Conservation (phyloP, 768 basidiomycete species). For the Rhizopogon vulgaris region DNA sequence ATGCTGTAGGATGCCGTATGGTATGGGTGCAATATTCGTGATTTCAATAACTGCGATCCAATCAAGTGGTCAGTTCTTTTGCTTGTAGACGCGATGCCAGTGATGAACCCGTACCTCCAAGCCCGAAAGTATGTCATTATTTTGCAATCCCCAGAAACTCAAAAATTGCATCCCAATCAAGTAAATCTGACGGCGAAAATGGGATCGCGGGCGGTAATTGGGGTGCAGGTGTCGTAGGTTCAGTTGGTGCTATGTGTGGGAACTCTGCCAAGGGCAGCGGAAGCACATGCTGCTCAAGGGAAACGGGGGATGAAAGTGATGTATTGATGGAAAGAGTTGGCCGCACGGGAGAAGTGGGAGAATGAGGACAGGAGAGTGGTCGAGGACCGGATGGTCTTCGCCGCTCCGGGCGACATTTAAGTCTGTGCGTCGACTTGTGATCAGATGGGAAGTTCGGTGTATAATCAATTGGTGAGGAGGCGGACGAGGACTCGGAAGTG, state of each 20-base stretch:
- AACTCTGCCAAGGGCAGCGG: conserved; percentile 6
- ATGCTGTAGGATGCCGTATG: not conserved
- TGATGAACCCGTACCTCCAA: not conserved
- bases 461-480: conserved; percentile 5
- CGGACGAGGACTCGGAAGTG: conserved; percentile 7
- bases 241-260: not conserved
- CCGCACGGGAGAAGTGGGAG: conserved; percentile 3
- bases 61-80: not conserved
- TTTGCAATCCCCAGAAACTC: conserved; percentile 16
- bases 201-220: conserved; percentile 1
- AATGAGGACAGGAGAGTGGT: conserved; percentile 8
- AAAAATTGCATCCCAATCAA: conserved; percentile 28
- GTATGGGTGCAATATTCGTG: not conserved
- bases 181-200: conserved; percentile 12
- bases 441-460: conserved; percentile 3
- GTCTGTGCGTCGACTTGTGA: not conserved
- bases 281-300: not conserved
- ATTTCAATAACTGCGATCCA: not conserved
- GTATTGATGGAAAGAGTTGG: conserved; percentile 15
- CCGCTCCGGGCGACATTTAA: conserved; percentile 6
- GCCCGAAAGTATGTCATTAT: not conserved
- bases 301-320: not conserved
- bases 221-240: conserved; percentile 1
- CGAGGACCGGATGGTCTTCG: conserved; percentile 24
- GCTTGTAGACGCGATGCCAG: not conserved